Conservation (phyloP, 2,329 filamentous ascomycete species). For the Tolypocladium capitatum region DNA sequence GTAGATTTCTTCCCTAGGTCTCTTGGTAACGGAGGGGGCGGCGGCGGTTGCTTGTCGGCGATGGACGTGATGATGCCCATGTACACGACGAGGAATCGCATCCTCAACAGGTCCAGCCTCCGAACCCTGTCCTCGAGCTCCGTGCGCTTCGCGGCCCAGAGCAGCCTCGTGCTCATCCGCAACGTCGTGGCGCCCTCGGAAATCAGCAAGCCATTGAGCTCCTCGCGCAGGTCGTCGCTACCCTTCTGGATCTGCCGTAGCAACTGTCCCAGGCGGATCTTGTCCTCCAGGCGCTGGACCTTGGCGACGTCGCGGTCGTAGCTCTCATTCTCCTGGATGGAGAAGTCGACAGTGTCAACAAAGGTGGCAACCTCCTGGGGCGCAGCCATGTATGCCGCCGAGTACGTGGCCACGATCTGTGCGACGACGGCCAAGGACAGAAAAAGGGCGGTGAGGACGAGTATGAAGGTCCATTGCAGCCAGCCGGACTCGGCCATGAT, state of each 20-base stretch:
- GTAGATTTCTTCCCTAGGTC: slow-evolving; percentile 21
- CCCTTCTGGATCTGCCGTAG: slow-evolving; percentile 48
- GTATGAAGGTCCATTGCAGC: slow-evolving; percentile 43
- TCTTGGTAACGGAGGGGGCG: slow-evolving; percentile 14
- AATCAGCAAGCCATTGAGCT: slow-evolving; percentile 39
- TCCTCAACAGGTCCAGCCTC: slow-evolving; percentile 46
- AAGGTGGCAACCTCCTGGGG: slow-evolving; percentile 45
- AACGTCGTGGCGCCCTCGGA: slow-evolving; percentile 29
- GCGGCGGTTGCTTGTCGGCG: slow-evolving; percentile 21
- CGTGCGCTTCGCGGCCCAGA: slow-evolving; percentile 44
- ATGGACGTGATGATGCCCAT: slow-evolving; percentile 41
- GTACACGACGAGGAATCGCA: slow-evolving; percentile 51
- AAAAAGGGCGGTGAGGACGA: slow-evolving; percentile 43
- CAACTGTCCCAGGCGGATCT: slow-evolving; percentile 43
- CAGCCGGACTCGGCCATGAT: slow-evolving; percentile 37
- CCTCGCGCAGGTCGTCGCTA: slow-evolving; percentile 48
- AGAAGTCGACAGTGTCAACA: slow-evolving; percentile 48
- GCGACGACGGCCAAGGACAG: slow-evolving; percentile 41
- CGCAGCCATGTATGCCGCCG: slow-evolving; percentile 42
- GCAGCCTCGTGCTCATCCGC: slow-evolving; percentile 33
- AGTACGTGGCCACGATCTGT: slow-evolving; percentile 38
- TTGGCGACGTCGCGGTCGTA: slow-evolving; percentile 47
- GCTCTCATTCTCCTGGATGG: slow-evolving; percentile 49
- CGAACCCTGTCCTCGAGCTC: slow-evolving; percentile 44
- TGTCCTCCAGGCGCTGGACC: slow-evolving; percentile 47